Percentiles rank a stretch among this genome's conserved stretches.
These are phyloP conservation scores for Backusella macrospora DNA, from an alignment of 192 early-diverging fungal species.

Conservation along the genomic window DNA sequence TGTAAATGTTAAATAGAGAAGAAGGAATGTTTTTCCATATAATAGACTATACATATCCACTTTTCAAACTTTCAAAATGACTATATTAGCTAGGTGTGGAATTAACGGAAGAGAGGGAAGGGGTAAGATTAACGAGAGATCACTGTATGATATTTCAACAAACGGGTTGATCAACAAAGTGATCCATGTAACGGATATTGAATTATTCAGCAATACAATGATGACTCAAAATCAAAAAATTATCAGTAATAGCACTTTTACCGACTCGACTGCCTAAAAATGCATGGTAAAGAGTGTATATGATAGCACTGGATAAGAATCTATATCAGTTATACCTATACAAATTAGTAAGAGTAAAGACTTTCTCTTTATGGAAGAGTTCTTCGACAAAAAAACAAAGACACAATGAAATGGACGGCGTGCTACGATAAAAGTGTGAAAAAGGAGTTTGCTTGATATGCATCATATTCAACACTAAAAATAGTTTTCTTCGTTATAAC, in stretches of 20 bases:
- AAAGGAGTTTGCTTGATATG: not conserved
- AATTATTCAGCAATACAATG: not conserved
- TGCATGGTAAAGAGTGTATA: not conserved
- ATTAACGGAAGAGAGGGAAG: no score
- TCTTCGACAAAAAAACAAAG: no score
- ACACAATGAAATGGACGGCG: no score
- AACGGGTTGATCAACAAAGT: not conserved
- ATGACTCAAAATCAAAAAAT: constrained; percentile 6
- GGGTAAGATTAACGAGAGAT: no score
- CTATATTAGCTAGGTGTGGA: no score
- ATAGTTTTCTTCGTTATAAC: not conserved
- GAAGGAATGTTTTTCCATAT: no score
- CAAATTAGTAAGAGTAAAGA: not conserved
- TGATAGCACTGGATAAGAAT: not conserved
- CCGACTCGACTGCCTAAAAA: not conserved
- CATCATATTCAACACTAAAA: no score
- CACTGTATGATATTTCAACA: not conserved
- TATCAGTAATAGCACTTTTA: not conserved
- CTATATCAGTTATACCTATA: constrained; percentile 2
- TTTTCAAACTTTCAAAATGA: no score
- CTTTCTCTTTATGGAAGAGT: not conserved
- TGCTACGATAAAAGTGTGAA: no score
- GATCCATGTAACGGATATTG: not conserved
- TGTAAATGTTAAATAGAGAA: no score
- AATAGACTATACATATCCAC: no score